Conservation (phyloP, 441 rosid genomes). For the Pelargonium exstipulatum region DNA sequence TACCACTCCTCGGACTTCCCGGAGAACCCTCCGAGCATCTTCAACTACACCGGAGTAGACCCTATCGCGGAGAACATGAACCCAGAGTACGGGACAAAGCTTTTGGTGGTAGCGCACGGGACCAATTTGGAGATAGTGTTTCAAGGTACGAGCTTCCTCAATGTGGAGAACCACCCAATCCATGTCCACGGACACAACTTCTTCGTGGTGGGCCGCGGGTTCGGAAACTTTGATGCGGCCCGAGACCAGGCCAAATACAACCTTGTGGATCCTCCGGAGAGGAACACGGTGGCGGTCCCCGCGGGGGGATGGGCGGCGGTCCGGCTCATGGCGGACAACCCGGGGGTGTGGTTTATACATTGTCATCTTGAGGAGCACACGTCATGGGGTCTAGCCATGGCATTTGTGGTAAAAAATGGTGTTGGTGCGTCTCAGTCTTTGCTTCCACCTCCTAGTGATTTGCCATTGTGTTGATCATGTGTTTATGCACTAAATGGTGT, state of each 20-base stretch:
- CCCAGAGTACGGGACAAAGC: conserved; percentile 38
- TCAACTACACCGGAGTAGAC: conserved; percentile 44
- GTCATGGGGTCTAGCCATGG: conserved; percentile 62
- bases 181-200: conserved; percentile 64
- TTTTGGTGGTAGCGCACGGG: conserved; percentile 42
- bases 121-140: conserved; percentile 47
- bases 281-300: conserved; percentile 54
- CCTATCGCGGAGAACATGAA: conserved; percentile 42
- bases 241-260: conserved; percentile 35
- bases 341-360: conserved; percentile 66
- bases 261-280: conserved; percentile 55
- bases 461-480: conserved; percentile 42
- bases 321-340: conserved; percentile 48
- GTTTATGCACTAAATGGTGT: too few species aligned
- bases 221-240: conserved; percentile 41
- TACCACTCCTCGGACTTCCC: conserved; percentile 41
- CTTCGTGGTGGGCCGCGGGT: conserved; percentile 49
- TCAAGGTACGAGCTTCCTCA: conserved; percentile 47
- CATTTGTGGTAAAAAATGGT: conserved; percentile 44
- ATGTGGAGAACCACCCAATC: conserved; percentile 50
- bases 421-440: conserved; percentile 36
- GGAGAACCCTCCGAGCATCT: conserved; percentile 35
- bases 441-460: conserved; percentile 52
- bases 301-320: conserved; percentile 58
- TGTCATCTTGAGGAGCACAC: conserved; percentile 51